These are phyloP conservation scores for Zasmidium angulare DNA, from an alignment of 2,329 filamentous ascomycete species.

Conservation along the genomic window DNA sequence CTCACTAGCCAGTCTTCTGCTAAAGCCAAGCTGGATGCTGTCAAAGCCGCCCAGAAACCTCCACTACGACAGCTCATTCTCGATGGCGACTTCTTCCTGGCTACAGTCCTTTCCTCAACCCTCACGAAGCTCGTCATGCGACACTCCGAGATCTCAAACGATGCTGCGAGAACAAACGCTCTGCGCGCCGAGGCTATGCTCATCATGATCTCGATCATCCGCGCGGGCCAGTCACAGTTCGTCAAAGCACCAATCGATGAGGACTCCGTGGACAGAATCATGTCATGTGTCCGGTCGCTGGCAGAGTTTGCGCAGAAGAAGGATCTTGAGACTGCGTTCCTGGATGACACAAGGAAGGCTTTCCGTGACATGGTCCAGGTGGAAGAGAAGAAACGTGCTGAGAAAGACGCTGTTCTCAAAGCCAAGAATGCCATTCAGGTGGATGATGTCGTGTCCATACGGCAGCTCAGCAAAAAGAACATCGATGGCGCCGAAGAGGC, in stretches of 20 bases:
- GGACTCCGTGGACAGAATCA: conserved; percentile 96
- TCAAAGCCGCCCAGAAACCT: conserved; percentile 95
- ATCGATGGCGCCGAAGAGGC: conserved; percentile 78
- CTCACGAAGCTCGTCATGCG: conserved; percentile 98
- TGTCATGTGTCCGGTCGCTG: conserved; percentile 92
- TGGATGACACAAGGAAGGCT: conserved; percentile 91
- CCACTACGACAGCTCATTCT: conserved; percentile 92
- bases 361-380: conserved; percentile 97
- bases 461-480: conserved; percentile 91
- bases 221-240: conserved; percentile 97
- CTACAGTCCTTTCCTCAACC: conserved; percentile 91
- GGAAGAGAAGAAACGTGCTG: conserved; percentile 96
- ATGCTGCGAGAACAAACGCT: conserved; percentile 84
- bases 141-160: conserved; percentile 87
- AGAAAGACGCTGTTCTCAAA: conserved; percentile 87
- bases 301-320: conserved; percentile 88
- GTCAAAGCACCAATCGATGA: conserved; percentile 97
- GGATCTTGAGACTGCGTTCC: conserved; percentile 86
- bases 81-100: conserved; percentile 95
- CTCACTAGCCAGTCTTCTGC: conserved; percentile 89
- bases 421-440: conserved; percentile 93
- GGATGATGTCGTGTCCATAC: conserved; percentile 89
- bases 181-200: conserved; percentile 96
- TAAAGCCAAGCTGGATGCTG: conserved; percentile 88
- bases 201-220: conserved; percentile 98